Base-by-base conservation (phyloP, 306 rosid genomes). In the Carpinus viminea region DNA sequence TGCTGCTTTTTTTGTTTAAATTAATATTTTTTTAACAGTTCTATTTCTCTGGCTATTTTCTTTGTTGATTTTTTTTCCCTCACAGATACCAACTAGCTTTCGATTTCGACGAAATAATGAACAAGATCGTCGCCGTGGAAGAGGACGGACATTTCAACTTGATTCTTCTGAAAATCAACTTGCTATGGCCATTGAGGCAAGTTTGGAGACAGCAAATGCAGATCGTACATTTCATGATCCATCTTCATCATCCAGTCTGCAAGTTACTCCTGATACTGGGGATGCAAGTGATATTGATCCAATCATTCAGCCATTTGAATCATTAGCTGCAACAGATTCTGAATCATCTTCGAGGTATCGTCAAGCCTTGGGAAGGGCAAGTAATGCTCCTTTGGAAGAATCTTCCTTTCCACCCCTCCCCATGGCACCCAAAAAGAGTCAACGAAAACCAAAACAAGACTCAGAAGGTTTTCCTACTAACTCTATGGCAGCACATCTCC, bases 371-470 rank as follows among this genome's bases (percentile, higher is more conserved):
- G 97, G 99, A 4, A 73, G 70, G 76, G 82, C 96, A 68, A 77
- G 80, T 66, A 84, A 41, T 75, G 80, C 83, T 20, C 77, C 84
- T 57, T 74, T 93, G 83, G 91, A 8, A 75, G 93, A 87, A 77
- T 90, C 98, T 78, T 87, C 91, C 76, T 95, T 95, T 86, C 99
- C 99, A 69, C 98, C 99, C 5, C 97, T 95, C 15, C 79, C 89
- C 51, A 78, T 75, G 46, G 82, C 81, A 78, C 78, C 96, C 59
- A 81, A 84, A 65, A 89, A 80, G 83, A 86, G 86, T 75, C 91
- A 88, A 75, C 85, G 74, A 57, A 85, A 85, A 72, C 79, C 92
- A 73, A 76, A 69, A 85, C 81, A 83, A 12, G 94, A 91, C 72
- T 81, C 80, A 20, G 94, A 91, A 52, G 84, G 82, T 80, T 80